phyloP scores from a whole-genome alignment of 495 filamentous ascomycete species.

The Tuber umbilicatum region DNA sequence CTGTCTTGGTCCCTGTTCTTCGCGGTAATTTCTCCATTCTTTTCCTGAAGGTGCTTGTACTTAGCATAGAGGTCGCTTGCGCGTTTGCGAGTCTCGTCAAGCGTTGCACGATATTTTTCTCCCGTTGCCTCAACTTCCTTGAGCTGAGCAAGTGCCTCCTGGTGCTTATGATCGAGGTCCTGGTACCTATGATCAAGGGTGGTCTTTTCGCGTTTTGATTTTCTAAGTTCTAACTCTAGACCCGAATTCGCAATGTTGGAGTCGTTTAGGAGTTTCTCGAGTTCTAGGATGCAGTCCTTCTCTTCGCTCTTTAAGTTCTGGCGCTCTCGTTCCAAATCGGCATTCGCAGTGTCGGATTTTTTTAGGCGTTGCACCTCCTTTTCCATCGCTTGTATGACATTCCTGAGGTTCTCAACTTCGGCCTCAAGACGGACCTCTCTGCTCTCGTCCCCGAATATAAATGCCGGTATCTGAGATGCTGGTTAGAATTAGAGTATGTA shows the following conservation, averaged over 20 bases:
- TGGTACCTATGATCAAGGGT: too few relatives aligned
- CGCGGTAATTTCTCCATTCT: too few relatives aligned
- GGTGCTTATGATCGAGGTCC: too few relatives aligned
- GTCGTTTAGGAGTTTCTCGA: not conserved
- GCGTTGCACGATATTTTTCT: not conserved
- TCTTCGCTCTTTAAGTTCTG: too few relatives aligned
- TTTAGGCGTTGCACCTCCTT: too few relatives aligned
- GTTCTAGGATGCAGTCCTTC: not conserved
- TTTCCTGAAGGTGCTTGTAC: not conserved
- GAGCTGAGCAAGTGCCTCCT: not conserved
- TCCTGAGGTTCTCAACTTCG: not conserved
- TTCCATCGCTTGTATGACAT: too few relatives aligned
- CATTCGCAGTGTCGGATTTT: too few relatives aligned
- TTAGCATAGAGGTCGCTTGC: not conserved
- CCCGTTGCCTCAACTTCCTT: not conserved
- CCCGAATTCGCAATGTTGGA: too few relatives aligned
- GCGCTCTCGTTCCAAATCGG: too few relatives aligned
- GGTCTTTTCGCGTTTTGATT: not conserved
- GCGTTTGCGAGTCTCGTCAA: not conserved
- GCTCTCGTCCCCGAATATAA: too few relatives aligned
- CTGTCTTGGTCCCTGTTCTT: not conserved
- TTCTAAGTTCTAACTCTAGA: not conserved
- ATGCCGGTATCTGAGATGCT: too few relatives aligned
- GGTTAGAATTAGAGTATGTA: not conserved
- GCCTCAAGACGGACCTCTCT: too few relatives aligned